A percentile compares a stretch with the other conserved stretches of the same genome.
phyloP scores from a whole-genome alignment of 441 rosid genomes.

The Omphalea diandra region DNA sequence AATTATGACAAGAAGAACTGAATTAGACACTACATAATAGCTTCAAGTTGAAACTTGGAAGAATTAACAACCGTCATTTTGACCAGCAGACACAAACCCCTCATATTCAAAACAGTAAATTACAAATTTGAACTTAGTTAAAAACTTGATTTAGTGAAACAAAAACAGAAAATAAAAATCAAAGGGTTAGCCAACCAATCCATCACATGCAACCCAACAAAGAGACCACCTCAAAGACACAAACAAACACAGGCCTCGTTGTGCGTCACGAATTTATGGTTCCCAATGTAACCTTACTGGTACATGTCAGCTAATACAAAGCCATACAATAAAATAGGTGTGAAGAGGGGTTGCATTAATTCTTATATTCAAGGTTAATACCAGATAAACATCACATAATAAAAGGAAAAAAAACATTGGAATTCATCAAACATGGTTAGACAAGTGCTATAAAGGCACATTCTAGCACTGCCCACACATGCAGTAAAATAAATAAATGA shows the following conservation, averaged over 20 bases:
- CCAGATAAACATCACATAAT: background rate
- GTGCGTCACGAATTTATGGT: background rate
- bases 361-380: background rate
- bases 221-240: background rate
- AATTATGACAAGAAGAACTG: no score
- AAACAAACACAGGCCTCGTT: constrained; percentile 19
- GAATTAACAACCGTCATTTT: constrained; percentile 20
- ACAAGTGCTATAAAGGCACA: background rate
- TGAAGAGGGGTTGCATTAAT: background rate
- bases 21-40: background rate
- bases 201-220: constrained; percentile 16
- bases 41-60: background rate
- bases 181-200: background rate
- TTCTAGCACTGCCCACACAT: background rate
- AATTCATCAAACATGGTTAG: background rate
- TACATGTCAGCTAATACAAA: constrained; percentile 11
- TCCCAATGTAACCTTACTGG: background rate
- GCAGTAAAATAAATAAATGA: background rate
- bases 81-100: constrained; percentile 17
- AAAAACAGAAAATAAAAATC: no score
- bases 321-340: background rate
- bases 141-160: background rate
- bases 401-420: background rate
- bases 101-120: no score
- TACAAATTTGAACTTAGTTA: no score